Evolutionary conservation across 164 flowering plant species (phyloP).

Genomic region (Kingdonia uniflora): DNA sequence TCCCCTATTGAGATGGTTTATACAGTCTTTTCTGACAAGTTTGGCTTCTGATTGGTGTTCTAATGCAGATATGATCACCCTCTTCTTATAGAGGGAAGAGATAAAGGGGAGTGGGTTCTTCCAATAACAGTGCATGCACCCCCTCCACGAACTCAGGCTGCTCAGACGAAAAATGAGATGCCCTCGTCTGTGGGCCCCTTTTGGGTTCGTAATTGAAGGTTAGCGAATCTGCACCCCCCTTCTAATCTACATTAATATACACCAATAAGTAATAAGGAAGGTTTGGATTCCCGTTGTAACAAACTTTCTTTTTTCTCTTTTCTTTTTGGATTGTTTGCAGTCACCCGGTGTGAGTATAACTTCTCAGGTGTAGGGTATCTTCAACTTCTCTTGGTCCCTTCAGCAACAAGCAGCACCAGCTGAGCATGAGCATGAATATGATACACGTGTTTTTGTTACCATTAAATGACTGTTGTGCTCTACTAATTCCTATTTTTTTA

Average conservation of each 20-base stretch:
- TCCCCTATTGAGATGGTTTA: neutral
- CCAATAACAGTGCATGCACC: slow-evolving; percentile 94
- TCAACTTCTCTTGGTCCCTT: too few relatives aligned
- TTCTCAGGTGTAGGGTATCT: too few relatives aligned
- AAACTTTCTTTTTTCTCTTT: too few relatives aligned
- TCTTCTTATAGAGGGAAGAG: slow-evolving; percentile 81
- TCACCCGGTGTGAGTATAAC: too few relatives aligned
- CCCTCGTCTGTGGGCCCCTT: slow-evolving; percentile 47
- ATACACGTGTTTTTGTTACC: too few relatives aligned
- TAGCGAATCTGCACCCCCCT: neutral
- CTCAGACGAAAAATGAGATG: slow-evolving; percentile 44
- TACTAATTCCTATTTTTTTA: too few relatives aligned
- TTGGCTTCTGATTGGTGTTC: slow-evolving; percentile 3
- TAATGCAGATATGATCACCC: slow-evolving; percentile 85
- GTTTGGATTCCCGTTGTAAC: too few relatives aligned
- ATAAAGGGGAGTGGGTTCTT: slow-evolving; percentile 90
- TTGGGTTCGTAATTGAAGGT: slow-evolving; percentile 62
- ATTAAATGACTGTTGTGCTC: too few relatives aligned
- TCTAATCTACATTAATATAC: neutral
- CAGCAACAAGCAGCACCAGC: too few relatives aligned
- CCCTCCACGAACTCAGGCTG: slow-evolving; percentile 44
- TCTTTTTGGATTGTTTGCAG: too few relatives aligned
- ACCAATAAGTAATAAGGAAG: neutral
- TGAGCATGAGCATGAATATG: too few relatives aligned
- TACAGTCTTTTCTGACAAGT: neutral